Conservation (phyloP, 345 rosid genomes). For the Brassica nigra region DNA sequence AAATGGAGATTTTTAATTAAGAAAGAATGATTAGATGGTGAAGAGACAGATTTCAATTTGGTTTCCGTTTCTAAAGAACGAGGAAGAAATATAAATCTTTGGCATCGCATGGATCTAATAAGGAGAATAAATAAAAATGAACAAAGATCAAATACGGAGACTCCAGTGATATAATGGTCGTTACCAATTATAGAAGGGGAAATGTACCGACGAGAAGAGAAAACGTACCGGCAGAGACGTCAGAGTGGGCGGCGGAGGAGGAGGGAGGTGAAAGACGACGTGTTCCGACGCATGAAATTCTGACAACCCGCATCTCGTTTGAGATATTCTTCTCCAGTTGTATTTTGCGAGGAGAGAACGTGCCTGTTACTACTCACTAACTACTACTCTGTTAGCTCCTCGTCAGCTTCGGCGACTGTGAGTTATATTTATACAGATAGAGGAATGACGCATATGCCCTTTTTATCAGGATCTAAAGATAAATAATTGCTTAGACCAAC, state of each 20-base stretch:
- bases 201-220: background rate
- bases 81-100: background rate
- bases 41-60: background rate
- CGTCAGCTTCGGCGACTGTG: conserved; percentile 21
- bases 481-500: no score
- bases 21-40: background rate
- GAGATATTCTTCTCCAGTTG: background rate
- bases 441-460: conserved; percentile 27
- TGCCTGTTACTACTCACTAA: conserved; percentile 17
- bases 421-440: background rate
- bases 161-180: background rate
- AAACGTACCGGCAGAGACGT: conserved; percentile 55
- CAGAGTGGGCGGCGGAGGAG: conserved; percentile 50
- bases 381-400: conserved; percentile 9
- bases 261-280: conserved; percentile 56
- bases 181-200: background rate
- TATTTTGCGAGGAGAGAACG: conserved; percentile 3
- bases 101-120: conserved; percentile 11
- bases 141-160: background rate
- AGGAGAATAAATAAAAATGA: background rate
- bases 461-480: background rate
- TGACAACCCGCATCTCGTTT: conserved; percentile 45
- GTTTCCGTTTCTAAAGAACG: background rate
- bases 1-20: background rate
- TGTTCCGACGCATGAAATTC: conserved; percentile 58